These are phyloP conservation scores for Yarrowia porcina DNA, from an alignment of 805 yeast genomes.

Conservation along the genomic window DNA sequence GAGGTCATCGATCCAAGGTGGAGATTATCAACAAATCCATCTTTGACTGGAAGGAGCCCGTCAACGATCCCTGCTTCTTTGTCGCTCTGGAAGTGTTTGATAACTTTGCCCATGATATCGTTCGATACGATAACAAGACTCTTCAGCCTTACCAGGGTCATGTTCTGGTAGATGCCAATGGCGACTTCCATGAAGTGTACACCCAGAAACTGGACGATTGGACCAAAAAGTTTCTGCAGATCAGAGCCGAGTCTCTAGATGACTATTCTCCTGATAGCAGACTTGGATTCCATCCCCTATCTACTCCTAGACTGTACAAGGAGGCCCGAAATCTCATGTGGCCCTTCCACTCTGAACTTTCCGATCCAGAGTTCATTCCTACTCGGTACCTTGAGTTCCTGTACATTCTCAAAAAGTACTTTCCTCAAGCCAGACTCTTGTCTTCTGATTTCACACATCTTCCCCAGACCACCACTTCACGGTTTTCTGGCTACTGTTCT, in stretches of 20 bases:
- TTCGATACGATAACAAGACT: conserved; percentile 67
- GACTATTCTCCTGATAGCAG: conserved; percentile 34
- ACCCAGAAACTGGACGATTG: conserved; percentile 58
- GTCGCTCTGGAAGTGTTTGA: conserved; percentile 81
- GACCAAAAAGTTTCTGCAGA: conserved; percentile 47
- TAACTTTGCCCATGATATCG: conserved; percentile 76
- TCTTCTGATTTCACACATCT: conserved; percentile 61
- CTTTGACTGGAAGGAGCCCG: conserved; percentile 62
- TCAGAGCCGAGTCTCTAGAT: conserved; percentile 44
- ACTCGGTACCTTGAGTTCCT: conserved; percentile 66
- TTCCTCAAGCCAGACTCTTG: conserved; percentile 74
- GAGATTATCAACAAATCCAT: conserved; percentile 70
- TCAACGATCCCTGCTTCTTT: conserved; percentile 67
- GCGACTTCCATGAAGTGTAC: conserved; percentile 73
- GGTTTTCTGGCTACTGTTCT: conserved; percentile 53
- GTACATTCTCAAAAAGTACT: conserved; percentile 56
- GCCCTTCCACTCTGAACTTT: conserved; percentile 64
- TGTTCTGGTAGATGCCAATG: conserved; percentile 66
- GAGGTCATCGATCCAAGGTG: conserved; percentile 54
- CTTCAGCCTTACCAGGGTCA: conserved; percentile 73
- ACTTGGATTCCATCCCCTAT: conserved; percentile 57
- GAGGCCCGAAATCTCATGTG: conserved; percentile 49
- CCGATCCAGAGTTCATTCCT: conserved; percentile 79
- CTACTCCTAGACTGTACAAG: conserved; percentile 47
- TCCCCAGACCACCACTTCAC: conserved; percentile 13